phyloP scores from a whole-genome alignment of 2,329 filamentous ascomycete species.

The Bipolaris bicolor region DNA sequence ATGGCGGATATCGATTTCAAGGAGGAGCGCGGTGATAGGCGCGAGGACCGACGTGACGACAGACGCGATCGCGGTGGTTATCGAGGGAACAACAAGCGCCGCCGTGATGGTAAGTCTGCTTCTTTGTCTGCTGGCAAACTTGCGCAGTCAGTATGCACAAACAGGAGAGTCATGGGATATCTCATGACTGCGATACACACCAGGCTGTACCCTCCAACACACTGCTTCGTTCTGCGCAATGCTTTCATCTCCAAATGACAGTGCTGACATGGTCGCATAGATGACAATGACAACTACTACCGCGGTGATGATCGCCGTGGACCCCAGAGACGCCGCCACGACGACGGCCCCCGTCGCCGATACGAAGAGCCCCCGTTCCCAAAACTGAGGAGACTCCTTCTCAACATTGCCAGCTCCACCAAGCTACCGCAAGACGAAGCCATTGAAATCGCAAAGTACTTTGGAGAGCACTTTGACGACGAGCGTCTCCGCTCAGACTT shows the following conservation, averaged over 20 bases:
- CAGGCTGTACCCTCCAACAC: not conserved
- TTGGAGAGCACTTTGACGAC: slow-evolving; percentile 80
- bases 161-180: not conserved
- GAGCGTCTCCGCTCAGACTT: slow-evolving; percentile 76
- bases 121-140: not conserved
- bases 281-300: slow-evolving; percentile 37
- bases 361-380: slow-evolving; percentile 45
- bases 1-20: slow-evolving; percentile 42
- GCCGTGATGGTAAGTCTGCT: slow-evolving; percentile 39
- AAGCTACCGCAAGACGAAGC: slow-evolving; percentile 47
- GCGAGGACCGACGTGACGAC: slow-evolving; percentile 31
- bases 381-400: slow-evolving; percentile 43
- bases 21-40: slow-evolving; percentile 40
- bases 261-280: slow-evolving; percentile 20
- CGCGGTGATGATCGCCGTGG: slow-evolving; percentile 41
- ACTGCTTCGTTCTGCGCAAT: not conserved
- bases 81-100: slow-evolving; percentile 40
- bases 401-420: slow-evolving; percentile 48
- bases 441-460: slow-evolving; percentile 60
- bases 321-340: slow-evolving; percentile 40
- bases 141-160: not conserved
- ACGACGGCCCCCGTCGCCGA: slow-evolving; percentile 39
- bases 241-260: slow-evolving; percentile 1
- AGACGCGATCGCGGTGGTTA: slow-evolving; percentile 33
- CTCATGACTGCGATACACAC: not conserved